A percentile compares a stretch with the other conserved stretches of the same genome.
These are phyloP conservation scores for Chrysopogon serrulatus DNA, from an alignment of 176 grass and related monocot genomes.

Conservation along the genomic window DNA sequence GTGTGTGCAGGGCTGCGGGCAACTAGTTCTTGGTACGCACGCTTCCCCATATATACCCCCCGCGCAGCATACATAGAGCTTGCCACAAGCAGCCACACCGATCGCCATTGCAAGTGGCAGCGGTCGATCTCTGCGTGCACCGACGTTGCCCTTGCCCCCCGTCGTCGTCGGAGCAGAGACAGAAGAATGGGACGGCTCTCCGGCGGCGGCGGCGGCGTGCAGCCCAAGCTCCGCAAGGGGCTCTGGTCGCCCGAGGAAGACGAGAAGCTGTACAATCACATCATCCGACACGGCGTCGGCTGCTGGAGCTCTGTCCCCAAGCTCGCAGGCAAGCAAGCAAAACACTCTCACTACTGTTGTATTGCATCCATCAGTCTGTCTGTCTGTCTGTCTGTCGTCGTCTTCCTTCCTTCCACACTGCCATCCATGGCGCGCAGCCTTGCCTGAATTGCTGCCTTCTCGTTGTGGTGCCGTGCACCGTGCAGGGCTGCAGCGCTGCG, in stretches of 20 bases:
- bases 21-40: constrained; percentile 40
- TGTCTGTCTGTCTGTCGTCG: no score
- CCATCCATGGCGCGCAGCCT: neutral
- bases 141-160: neutral
- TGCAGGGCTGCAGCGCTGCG: constrained; percentile 70
- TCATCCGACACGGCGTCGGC: constrained; percentile 71
- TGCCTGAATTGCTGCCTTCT: neutral
- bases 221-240: constrained; percentile 77
- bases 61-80: constrained; percentile 6
- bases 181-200: constrained; percentile 57
- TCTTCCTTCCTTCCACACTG: neutral
- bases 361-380: neutral
- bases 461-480: no score
- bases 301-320: constrained; percentile 86
- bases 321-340: constrained; percentile 49
- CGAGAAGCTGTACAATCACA: constrained; percentile 88
- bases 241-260: constrained; percentile 89
- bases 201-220: constrained; percentile 47
- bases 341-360: constrained; percentile 4
- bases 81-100: neutral
- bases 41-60: constrained; percentile 40
- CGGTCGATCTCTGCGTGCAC: neutral
- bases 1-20: neutral
- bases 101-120: constrained; percentile 25
- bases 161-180: neutral